Base-by-base conservation (phyloP, 2,329 filamentous ascomycete genomes). In the Botrytis byssoidea region DNA sequence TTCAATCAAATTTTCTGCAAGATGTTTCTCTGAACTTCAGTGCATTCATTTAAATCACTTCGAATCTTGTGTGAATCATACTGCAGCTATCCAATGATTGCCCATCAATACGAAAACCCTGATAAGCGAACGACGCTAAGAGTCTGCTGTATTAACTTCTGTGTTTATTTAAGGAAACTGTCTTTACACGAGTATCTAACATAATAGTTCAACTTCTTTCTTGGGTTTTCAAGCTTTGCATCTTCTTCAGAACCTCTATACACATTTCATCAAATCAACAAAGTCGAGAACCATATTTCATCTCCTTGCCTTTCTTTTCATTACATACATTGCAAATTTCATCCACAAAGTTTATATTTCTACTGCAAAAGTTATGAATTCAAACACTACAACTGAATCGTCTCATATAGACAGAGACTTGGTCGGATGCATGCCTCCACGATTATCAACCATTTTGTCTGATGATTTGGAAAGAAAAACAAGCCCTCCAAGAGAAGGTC, bases 21-120 rank as follows among this genome's bases (percentile, higher is more conserved):
- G 6, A 2, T 25, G 2, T 1, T 4, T 55, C 12, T 18, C 3
- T 29, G 14, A 16, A 55, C 0, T 29, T n/a, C 6, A 18, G 5
- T 29, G 14, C 29, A 29, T 29, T 29, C 14, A n/a, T 55, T 18
- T 55, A 1, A 18, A 55, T 29, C 5, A 55, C n/a, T 55, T 18
- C 6, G 3, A 29, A 2, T 29, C 16, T 18, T 55, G 6, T 55
- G n/a, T 55, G n/a, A 29, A 55, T 29, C 0, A 55, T 29, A 18
- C n/a, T 16, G 1, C 8, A 29, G 14, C 12, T 55, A 29, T 55
- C 14, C n/a, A 55, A 55, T 29, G 5, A n/a, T 29, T 3, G 8
- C 29, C 6, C 25, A 51, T 51, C 12, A 16, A 29, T 29, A 18
- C n/a, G 7, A 4, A 55, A 18, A 55, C 0, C 6, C 25, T 51